Percentiles rank a stretch among this genome's conserved stretches.
Evolutionary conservation across 78 protist genomes (phyloP).

Genomic region (Acrasis kona): DNA sequence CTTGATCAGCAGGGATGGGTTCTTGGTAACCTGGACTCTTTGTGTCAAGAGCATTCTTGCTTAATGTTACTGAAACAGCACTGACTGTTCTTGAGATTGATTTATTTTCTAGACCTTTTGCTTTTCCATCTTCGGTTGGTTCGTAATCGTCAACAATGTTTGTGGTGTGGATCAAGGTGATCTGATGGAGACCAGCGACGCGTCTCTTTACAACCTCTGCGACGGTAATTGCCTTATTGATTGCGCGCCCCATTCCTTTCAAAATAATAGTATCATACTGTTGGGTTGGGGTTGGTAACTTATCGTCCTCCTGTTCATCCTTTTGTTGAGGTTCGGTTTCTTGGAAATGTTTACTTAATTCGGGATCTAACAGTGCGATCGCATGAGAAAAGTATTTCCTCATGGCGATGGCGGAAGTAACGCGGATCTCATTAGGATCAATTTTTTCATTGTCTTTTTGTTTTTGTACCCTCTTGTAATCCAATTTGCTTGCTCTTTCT

Average conservation of each 20-base stretch:
- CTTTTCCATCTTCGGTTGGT: not conserved
- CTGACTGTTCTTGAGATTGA: constrained; percentile 8
- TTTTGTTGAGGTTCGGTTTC: not conserved
- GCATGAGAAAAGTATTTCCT: constrained; percentile 1
- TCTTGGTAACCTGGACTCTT: constrained; percentile 24
- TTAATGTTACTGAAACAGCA: constrained; percentile 14
- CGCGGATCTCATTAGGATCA: constrained; percentile 8
- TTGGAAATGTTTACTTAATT: not conserved
- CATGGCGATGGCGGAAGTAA: not conserved
- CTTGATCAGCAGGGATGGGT: constrained; percentile 21
- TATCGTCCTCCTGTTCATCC: not conserved
- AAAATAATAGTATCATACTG: not conserved
- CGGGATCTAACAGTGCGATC: not conserved
- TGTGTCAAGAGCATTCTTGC: constrained; percentile 16
- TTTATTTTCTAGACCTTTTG: not conserved
- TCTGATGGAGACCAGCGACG: constrained; percentile 36
- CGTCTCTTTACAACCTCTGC: constrained; percentile 36
- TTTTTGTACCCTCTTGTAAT: not conserved
- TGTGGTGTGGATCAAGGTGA: constrained; percentile 3
- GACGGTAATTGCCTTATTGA: constrained; percentile 16
- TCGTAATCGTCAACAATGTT: constrained; percentile 11
- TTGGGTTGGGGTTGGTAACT: too few species aligned
- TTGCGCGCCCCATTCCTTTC: constrained; percentile 28
- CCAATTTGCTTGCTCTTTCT: not conserved
- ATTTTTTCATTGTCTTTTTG: not conserved